Evolutionary conservation across 305 asterid genomes (phyloP), one percentile per base, ranked within the genome.

Genomic region (Ruellia speciosa): DNA sequence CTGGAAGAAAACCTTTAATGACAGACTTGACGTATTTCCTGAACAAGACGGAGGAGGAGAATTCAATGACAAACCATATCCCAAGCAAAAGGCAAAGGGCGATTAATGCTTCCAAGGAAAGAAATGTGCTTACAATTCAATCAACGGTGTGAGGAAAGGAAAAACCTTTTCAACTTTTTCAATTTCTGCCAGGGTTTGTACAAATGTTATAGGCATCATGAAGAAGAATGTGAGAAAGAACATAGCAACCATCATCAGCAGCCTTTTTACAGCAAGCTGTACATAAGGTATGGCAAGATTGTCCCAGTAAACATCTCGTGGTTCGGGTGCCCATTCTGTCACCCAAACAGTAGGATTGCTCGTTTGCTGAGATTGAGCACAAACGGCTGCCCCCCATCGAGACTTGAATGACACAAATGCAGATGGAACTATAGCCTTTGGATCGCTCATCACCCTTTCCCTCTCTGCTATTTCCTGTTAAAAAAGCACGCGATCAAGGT

Each of bases 311-410:
- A 90, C 93, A 55, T 90, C 92, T 39, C 93, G 88, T 9, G 96
- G 98, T 60, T 90, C 98, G 7, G 98, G 93, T 18, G 98, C 96
- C 96, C 98, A 90, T 60, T 88, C 88, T 15, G 95, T 83, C 62
- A 90, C 75, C 98, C 98, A 90, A 66, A 80, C 63, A 11, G 96
- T 88, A 17, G 98, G 94, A 67, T 90, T 90, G 62, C 92, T 83
- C 10, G 96, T 45, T 64, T 79, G 96, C 59, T 86, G 96, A 19
- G 98, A 88, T 72, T 90, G 98, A 24, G 96, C 93, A 50, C 98
- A 88, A 54, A 90, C 94, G 34, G 96, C 98, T n/a, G 98, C 94
- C 62, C 90, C 98, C 96, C 98, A 90, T 54, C 98, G 77, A 14
- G 88, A 75, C 71, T 81, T 83, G 62, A 90, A 90, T 4, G 98